Evolutionary conservation across 441 rosid genomes (phyloP).

Genomic region (Mallotus repandus): DNA sequence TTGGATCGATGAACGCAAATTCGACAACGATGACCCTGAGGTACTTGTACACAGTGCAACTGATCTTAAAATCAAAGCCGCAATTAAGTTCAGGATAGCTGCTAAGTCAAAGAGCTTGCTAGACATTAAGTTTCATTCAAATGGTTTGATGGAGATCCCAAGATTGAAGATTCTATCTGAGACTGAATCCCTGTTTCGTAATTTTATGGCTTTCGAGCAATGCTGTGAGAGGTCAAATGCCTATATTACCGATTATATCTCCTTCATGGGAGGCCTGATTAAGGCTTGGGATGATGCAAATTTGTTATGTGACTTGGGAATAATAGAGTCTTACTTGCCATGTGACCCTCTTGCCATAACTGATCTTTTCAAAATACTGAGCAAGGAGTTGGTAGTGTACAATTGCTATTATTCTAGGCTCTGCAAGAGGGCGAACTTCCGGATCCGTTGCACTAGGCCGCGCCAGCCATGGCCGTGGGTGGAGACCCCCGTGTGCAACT

Average conservation of each 20-base stretch:
- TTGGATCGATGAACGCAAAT: not conserved
- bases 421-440: not conserved
- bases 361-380: not conserved
- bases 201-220: conserved; percentile 9
- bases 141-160: conserved; percentile 11
- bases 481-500: not conserved
- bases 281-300: conserved; percentile 10
- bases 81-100: conserved; percentile 5
- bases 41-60: conserved; percentile 2
- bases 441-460: not conserved
- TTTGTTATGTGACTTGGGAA: conserved; percentile 1
- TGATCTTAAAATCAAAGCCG: conserved; percentile 3
- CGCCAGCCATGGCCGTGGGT: not conserved
- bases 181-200: conserved; percentile 2
- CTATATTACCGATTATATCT: conserved; percentile 13
- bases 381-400: conserved; percentile 4
- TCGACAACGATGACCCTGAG: conserved; percentile 4
- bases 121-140: conserved; percentile 4
- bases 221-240: conserved; percentile 3
- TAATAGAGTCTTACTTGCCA: conserved; percentile 5
- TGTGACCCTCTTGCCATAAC: not conserved
- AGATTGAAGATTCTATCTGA: conserved; percentile 7
- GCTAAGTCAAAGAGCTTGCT: conserved; percentile 6
- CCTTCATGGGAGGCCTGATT: conserved; percentile 11
- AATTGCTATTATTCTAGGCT: not conserved